Base-by-base conservation (phyloP, 345 rosid species). In the Hibiscus tridactylites region DNA sequence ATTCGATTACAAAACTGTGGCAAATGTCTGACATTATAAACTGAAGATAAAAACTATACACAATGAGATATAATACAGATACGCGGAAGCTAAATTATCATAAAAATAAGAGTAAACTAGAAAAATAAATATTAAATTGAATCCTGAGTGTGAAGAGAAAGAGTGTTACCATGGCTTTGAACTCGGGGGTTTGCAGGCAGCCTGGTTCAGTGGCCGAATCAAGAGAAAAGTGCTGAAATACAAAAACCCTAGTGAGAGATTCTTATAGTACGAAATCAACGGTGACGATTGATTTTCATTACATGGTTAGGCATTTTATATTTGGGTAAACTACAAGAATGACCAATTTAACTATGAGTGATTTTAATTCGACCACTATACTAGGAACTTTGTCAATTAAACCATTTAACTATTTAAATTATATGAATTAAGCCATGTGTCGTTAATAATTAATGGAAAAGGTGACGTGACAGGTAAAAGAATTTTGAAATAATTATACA, bases 181-280 rank as follows among this genome's bases (percentile, higher is more conserved):
- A 28, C 29, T 21, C 53, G 4, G 1, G 67, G 53, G 35, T 21
- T 47, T 39, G 53, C 29, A 65, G 33, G 70, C 61, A 42, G 70
- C 54, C 29, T 9, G 12, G 31, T 6, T 9, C 10, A 1, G n/a
- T 10, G 47, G 59, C 31, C 7, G 71, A 12, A 13, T 1, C 9
- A 68, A 68, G 60, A 37, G 19, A 47, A 73, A 57, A 0, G 17
- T 44, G 12, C 74, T 79, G 65, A 42, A 56, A 54, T 46, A 29
- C 79, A 58, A 78, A 83, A 82, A 82, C 81, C 86, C 84, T 81
- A 83, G 59, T 26, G 24, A 21, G 1, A 28, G 47, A 3, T 0
- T 5, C 21, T 9, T 17, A 60, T 61, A 62, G 68, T 52, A 21
- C 66, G 4, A 24, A 46, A 72, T 72, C 72, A 42, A 83, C 75